These are phyloP conservation scores for Spirogloea muscicola DNA, from an alignment of 139 green algal species.

Conservation along the genomic window DNA sequence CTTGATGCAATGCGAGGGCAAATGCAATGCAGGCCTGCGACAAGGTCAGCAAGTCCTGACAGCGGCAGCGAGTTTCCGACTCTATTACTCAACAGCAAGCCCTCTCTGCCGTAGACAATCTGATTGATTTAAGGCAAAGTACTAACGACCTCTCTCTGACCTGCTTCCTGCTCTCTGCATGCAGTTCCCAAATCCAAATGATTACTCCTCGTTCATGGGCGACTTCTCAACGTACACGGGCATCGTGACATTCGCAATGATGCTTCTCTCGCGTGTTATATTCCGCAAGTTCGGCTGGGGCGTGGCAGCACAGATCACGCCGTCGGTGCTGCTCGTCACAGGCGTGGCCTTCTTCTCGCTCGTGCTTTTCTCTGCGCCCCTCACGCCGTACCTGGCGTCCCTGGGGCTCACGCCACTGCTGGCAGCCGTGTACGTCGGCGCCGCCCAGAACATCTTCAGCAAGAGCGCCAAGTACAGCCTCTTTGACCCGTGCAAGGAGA, in stretches of 20 bases:
- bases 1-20: too few species aligned
- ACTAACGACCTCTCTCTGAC: too few species aligned
- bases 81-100: too few species aligned
- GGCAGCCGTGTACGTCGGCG: constrained; percentile 89
- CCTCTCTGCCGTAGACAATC: too few species aligned
- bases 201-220: constrained; percentile 38
- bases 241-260: constrained; percentile 91
- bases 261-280: constrained; percentile 88
- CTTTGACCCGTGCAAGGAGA: constrained; percentile 99
- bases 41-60: too few species aligned
- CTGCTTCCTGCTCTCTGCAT: constrained; percentile 34
- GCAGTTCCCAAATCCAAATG: constrained; percentile 48
- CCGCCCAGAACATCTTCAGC: constrained; percentile 95
- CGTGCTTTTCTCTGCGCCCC: constrained; percentile 70
- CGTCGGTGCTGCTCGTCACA: constrained; percentile 86
- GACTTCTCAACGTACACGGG: constrained; percentile 64
- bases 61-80: too few species aligned
- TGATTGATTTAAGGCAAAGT: too few species aligned
- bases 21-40: too few species aligned
- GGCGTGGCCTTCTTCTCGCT: constrained; percentile 90
- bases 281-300: constrained; percentile 95
- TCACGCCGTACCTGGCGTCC: constrained; percentile 69
- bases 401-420: constrained; percentile 84
- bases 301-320: constrained; percentile 88
- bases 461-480: constrained; percentile 92